phyloP scores from a whole-genome alignment of 768 basidiomycete species.

The Coprinopsis sp. region DNA sequence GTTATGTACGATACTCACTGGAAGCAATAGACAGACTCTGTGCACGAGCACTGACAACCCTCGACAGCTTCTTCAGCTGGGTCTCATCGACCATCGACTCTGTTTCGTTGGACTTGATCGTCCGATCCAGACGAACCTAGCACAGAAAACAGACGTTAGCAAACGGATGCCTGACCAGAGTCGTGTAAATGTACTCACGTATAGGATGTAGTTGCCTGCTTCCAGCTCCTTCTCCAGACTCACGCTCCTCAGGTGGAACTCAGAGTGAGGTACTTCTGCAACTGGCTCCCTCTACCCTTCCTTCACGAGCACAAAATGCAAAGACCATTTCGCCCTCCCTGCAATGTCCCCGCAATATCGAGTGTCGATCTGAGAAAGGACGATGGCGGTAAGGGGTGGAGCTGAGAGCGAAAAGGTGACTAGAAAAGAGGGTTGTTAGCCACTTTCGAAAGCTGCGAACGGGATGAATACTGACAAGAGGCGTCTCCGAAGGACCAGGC shows the following conservation, averaged over 20 bases:
- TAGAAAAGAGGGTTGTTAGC: slow-evolving; percentile 15
- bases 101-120: slow-evolving; percentile 15
- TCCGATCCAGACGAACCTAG: slow-evolving; percentile 33
- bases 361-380: slow-evolving; percentile 46
- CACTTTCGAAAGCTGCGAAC: not conserved
- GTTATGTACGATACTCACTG: slow-evolving; percentile 34
- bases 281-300: slow-evolving; percentile 36
- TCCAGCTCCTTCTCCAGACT: slow-evolving; percentile 40
- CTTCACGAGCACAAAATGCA: slow-evolving; percentile 48
- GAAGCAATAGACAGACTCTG: slow-evolving; percentile 43
- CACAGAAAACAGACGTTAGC: no score
- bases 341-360: slow-evolving; percentile 46
- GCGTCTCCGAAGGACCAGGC: slow-evolving; percentile 54
- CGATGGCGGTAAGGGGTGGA: slow-evolving; percentile 38
- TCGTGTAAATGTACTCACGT: slow-evolving; percentile 24
- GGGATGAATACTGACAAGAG: slow-evolving; percentile 35
- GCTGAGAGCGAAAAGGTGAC: slow-evolving; percentile 42
- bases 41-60: slow-evolving; percentile 38
- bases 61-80: slow-evolving; percentile 35
- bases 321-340: slow-evolving; percentile 38
- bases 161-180: not conserved
- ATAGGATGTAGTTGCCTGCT: slow-evolving; percentile 40
- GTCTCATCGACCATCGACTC: slow-evolving; percentile 24
- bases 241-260: slow-evolving; percentile 35
- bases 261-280: slow-evolving; percentile 32